These are phyloP conservation scores for Yamadazyma siamensis DNA, from an alignment of 1,139 yeast species.

Conservation along the genomic window DNA sequence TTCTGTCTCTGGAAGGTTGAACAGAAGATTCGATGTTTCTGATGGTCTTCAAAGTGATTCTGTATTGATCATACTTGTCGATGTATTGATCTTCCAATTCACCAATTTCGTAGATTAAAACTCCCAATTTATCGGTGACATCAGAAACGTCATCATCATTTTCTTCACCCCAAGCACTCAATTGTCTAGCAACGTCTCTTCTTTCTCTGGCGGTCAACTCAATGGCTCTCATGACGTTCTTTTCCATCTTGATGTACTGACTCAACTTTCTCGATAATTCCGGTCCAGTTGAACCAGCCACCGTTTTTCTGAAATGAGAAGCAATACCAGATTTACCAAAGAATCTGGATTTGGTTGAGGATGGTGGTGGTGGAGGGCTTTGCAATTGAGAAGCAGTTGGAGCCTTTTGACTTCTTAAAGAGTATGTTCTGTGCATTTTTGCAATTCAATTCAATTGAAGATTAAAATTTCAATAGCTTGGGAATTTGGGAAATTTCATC, in stretches of 20 bases:
- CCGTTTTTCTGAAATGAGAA: slow-evolving; percentile 74
- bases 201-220: slow-evolving; percentile 94
- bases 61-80: slow-evolving; percentile 96
- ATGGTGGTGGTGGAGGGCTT: slow-evolving; percentile 89
- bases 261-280: slow-evolving; percentile 90
- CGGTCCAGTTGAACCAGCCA: slow-evolving; percentile 95
- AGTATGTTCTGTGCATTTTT: slow-evolving; percentile 95
- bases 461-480: too few relatives aligned
- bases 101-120: slow-evolving; percentile 91
- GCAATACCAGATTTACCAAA: slow-evolving; percentile 89
- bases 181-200: slow-evolving; percentile 94
- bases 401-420: slow-evolving; percentile 90
- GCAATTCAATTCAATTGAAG: not conserved
- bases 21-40: slow-evolving; percentile 97
- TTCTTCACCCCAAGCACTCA: slow-evolving; percentile 96
- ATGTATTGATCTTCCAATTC: slow-evolving; percentile 97
- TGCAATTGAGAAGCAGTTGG: slow-evolving; percentile 96
- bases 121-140: slow-evolving; percentile 96
- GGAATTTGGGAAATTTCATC: slow-evolving; percentile 6
- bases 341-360: slow-evolving; percentile 80
- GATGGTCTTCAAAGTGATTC: slow-evolving; percentile 90
- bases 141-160: slow-evolving; percentile 97
- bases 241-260: slow-evolving; percentile 90
- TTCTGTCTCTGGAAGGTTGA: slow-evolving; percentile 97
- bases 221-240: slow-evolving; percentile 90